Evolutionary conservation across 345 rosid species (phyloP), one percentile per base, ranked within the genome.

Genomic region (Excoecaria cochinchinensis): DNA sequence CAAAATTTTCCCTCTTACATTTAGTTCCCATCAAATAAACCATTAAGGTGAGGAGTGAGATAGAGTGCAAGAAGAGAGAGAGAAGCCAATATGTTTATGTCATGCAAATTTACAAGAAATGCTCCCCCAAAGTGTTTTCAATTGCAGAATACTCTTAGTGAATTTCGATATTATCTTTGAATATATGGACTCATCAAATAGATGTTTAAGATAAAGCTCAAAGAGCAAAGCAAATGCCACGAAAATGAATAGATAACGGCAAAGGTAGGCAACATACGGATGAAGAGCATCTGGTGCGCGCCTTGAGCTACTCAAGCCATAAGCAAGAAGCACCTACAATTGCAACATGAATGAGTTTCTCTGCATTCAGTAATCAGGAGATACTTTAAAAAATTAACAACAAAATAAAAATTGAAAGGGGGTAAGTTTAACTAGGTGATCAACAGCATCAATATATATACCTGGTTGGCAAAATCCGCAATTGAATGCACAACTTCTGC

Each of bases 401-500:
- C 16, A n/a, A 52, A 74, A 53, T 16, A n/a, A 52, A 64, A 72
- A 50, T n/a, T 39, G 13, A 12, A 31, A 1, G 39, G 14, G 8
- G 7, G 39, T 17, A 63, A 63, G 1, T 63, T 38, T 24, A 8
- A 48, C 13, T 31, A 47, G 36, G n/a, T 21, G 25, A 64, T 4
- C n/a, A 5, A 50, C 56, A 6, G 55, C 44, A 71, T 3, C 58
- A 71, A 6, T 10, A 42, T 11, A 67, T 56, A 67, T 74, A 92
- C 99, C 98, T 95, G 99, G 83, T 95, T 95, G 59, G 99, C 98
- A 76, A 95, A 90, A 87, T 95, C 99, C 56, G 99, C 97, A 60
- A 90, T 74, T 0, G 99, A 95, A 79, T 95, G 99, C 75, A 93
- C 90, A 57, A 89, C 95, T 86, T 95, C 99, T 70, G 99, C 99